Evolutionary conservation across 2,329 filamentous ascomycete genomes (phyloP), one percentile per base, ranked within the genome.

Genomic region (Emericellopsis cladophorae): DNA sequence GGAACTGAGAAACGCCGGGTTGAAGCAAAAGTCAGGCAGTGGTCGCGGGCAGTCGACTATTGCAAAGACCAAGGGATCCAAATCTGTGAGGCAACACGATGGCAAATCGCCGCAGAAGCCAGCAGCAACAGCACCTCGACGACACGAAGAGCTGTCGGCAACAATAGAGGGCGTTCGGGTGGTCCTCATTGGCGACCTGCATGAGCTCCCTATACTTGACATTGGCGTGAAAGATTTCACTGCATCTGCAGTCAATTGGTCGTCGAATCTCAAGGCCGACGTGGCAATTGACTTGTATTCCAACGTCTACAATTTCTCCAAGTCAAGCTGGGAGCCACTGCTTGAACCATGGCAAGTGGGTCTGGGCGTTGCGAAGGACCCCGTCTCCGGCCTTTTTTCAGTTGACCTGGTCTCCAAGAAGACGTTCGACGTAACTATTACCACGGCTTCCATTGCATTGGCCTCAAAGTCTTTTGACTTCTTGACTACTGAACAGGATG

Each of bases 291-390:
- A 95, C 46, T 87, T 90, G 48, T 95, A 95, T 59, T 76, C 93
- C 51, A 98, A 96, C 53, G 82, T 98, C 22, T 98, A 95, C 69
- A 98, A 98, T 61, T 98, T 98, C 62, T 92, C 92, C 12, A 98
- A 98, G 59, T 98, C 92, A 0, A 87, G 88, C 4, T 98, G 92
- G 92, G 92, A 98, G 58, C 92, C 92, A 4, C 65, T 98, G 29
- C 78, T 98, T 22, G 92, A 98, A 57, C 93, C 93, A 7, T 98
- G 92, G 92, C 80, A 90, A 49, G 70, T 96, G n/a, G 88, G 88
- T 2, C 79, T 98, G 49, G 86, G 93, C 46, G 77, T 96, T 57
- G 79, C 84, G 1, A 89, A 81, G 51, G 81, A 92, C 43, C 71
- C 79, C 22, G 73, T 76, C 34, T 84, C 81, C 0, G 84, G 90